Evolutionary conservation across 78 protist genomes (phyloP).

Genomic region (Polysphondylium violaceum): DNA sequence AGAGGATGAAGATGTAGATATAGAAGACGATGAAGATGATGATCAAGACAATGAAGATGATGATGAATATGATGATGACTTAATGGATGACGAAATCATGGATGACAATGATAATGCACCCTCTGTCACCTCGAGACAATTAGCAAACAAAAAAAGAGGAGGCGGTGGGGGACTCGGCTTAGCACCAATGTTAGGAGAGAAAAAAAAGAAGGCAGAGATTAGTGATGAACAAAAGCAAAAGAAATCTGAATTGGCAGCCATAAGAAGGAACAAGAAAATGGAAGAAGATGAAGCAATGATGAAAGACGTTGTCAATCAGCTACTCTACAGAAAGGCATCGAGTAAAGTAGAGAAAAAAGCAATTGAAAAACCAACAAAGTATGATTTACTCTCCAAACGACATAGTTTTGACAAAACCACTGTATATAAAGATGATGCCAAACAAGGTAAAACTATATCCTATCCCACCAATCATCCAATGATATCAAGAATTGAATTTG

Average conservation of each 20-base stretch:
- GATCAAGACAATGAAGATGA: slow-evolving; percentile 28
- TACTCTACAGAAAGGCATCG: slow-evolving; percentile 28
- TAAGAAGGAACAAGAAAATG: slow-evolving; percentile 55
- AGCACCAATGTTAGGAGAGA: slow-evolving; percentile 13
- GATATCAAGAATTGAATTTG: not conserved
- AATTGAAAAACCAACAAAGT: slow-evolving; percentile 1
- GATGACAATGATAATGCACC: not conserved
- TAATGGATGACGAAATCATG: not conserved
- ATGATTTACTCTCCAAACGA: slow-evolving; percentile 39
- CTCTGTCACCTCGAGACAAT: not conserved
- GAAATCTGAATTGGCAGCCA: slow-evolving; percentile 47
- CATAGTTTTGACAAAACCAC: slow-evolving; percentile 1
- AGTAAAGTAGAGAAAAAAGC: not conserved
- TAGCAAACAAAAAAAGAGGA: slow-evolving; percentile 11
- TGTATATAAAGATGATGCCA: slow-evolving; percentile 1
- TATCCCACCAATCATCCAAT: slow-evolving; percentile 16
- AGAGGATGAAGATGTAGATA: slow-evolving; percentile 4
- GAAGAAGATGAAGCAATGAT: slow-evolving; percentile 51
- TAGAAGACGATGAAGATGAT: not conserved
- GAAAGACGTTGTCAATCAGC: slow-evolving; percentile 52
- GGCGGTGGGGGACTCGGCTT: not conserved
- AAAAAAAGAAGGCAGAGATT: slow-evolving; percentile 29
- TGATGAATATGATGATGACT: not conserved
- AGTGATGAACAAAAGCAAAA: slow-evolving; percentile 53
- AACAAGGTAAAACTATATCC: slow-evolving; percentile 19